Evolutionary conservation across 129 eudicot species (phyloP).

Genomic region (Dittrichia graveolens): DNA sequence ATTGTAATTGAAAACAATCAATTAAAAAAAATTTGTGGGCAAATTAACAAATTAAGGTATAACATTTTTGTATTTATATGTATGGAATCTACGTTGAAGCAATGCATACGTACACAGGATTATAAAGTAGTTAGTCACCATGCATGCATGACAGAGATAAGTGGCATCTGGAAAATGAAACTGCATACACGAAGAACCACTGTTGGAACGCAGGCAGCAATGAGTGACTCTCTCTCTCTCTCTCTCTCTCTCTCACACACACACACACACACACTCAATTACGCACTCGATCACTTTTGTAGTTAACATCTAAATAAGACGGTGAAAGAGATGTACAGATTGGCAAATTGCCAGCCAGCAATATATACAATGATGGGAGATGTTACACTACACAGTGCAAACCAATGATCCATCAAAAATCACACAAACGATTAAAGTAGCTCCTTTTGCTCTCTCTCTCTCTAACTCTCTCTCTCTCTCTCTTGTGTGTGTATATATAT

Average conservation of each 20-base stretch:
- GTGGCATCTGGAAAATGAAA: constrained; percentile 27
- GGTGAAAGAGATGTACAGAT: constrained; percentile 49
- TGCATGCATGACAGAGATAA: constrained; percentile 18
- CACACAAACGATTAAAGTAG: constrained; percentile 22
- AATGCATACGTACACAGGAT: constrained; percentile 6
- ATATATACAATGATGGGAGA: constrained; percentile 43
- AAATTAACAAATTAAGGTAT: neutral
- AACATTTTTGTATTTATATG: neutral
- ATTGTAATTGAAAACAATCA: too few species aligned
- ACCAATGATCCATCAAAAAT: constrained; percentile 36
- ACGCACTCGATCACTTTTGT: constrained; percentile 41
- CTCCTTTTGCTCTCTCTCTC: too few species aligned
- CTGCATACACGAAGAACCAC: constrained; percentile 32
- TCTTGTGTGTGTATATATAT: too few species aligned
- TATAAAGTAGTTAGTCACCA: constrained; percentile 3
- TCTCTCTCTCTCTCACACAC: too few species aligned
- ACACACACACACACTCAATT: neutral
- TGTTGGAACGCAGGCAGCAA: constrained; percentile 26
- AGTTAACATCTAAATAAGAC: constrained; percentile 48
- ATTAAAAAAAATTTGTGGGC: neutral
- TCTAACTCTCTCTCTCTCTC: too few species aligned
- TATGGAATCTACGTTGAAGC: neutral
- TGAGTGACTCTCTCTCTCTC: constrained; percentile 31
- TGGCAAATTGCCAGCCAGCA: constrained; percentile 7
- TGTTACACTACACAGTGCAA: constrained; percentile 55